phyloP scores from a whole-genome alignment of 163 green algal species.

The Prototheca wickerhamii region DNA sequence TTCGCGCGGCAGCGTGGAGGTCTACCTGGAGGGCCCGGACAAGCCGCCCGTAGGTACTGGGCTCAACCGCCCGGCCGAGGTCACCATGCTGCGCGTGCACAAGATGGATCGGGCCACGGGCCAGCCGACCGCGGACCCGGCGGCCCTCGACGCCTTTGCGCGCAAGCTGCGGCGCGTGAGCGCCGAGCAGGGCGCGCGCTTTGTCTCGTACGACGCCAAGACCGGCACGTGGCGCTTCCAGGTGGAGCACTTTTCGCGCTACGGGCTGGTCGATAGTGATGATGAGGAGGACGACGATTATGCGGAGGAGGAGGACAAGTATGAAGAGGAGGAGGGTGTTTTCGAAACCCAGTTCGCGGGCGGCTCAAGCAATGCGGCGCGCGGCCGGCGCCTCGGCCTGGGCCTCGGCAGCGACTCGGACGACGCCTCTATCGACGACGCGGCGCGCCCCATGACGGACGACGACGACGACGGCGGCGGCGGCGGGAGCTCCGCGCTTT shows the following conservation, averaged over 20 bases:
- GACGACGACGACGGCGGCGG: too few species aligned
- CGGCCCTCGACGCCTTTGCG: conserved; percentile 38
- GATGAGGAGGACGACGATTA: conserved; percentile 40
- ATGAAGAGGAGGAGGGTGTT: conserved; percentile 7
- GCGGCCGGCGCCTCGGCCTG: too few species aligned
- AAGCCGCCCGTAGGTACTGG: conserved; percentile 75
- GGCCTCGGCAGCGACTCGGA: not conserved
- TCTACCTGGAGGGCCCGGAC: conserved; percentile 8
- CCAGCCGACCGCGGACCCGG: conserved; percentile 29
- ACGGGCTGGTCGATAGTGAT: conserved; percentile 49
- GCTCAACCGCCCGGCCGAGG: conserved; percentile 70
- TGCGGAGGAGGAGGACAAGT: conserved; percentile 17
- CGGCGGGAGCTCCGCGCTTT: not conserved
- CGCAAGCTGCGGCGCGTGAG: conserved; percentile 41
- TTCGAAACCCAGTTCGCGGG: not conserved
- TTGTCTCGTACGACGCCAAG: conserved; percentile 63
- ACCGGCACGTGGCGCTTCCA: conserved; percentile 75
- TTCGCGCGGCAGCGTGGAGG: conserved; percentile 27
- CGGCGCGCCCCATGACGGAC: too few species aligned
- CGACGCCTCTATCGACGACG: too few species aligned
- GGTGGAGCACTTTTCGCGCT: conserved; percentile 82
- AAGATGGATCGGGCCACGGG: conserved; percentile 55
- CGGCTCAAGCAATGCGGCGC: not conserved
- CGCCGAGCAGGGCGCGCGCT: conserved; percentile 54
- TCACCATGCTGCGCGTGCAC: conserved; percentile 47